Conservation (phyloP, 2,329 filamentous ascomycete species). For the Cladosporium sp. region DNA sequence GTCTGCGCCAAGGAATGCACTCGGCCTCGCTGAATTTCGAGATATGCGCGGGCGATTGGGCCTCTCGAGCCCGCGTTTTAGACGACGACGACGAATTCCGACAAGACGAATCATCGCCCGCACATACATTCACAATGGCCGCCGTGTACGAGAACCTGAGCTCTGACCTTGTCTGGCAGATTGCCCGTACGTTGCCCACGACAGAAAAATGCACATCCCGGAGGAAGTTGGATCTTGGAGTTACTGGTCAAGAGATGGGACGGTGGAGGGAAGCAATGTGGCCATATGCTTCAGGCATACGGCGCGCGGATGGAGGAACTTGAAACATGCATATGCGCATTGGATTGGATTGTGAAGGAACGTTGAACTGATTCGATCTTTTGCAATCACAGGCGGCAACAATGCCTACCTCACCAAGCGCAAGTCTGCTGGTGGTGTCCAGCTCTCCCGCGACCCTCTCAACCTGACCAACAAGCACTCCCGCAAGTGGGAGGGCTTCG, state of each 20-base stretch:
- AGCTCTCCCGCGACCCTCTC: slow-evolving; percentile 90
- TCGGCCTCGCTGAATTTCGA: background rate
- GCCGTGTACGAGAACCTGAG: slow-evolving; percentile 64
- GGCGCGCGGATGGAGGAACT: background rate
- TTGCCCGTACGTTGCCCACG: slow-evolving; percentile 72
- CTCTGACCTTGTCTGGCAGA: slow-evolving; percentile 88
- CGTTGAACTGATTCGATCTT: slow-evolving; percentile 1
- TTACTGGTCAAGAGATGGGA: background rate
- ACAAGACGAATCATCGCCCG: slow-evolving; percentile 11
- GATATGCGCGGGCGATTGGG: background rate
- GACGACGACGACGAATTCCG: slow-evolving; percentile 6
- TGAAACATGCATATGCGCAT: background rate
- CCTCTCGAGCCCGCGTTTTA: background rate
- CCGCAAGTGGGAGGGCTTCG: slow-evolving; percentile 91
- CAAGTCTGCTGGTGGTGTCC: slow-evolving; percentile 70
- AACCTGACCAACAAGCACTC: slow-evolving; percentile 90
- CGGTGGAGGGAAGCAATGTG: background rate
- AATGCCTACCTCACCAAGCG: slow-evolving; percentile 93
- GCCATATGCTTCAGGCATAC: background rate
- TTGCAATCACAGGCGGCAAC: slow-evolving; percentile 63
- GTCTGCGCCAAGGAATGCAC: background rate
- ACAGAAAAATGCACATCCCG: background rate
- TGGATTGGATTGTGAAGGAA: background rate
- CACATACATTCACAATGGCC: slow-evolving; percentile 38
- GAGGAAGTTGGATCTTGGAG: background rate